These are phyloP conservation scores for Cryphonectria japonica DNA, from an alignment of 2,329 filamentous ascomycete species.

Conservation along the genomic window DNA sequence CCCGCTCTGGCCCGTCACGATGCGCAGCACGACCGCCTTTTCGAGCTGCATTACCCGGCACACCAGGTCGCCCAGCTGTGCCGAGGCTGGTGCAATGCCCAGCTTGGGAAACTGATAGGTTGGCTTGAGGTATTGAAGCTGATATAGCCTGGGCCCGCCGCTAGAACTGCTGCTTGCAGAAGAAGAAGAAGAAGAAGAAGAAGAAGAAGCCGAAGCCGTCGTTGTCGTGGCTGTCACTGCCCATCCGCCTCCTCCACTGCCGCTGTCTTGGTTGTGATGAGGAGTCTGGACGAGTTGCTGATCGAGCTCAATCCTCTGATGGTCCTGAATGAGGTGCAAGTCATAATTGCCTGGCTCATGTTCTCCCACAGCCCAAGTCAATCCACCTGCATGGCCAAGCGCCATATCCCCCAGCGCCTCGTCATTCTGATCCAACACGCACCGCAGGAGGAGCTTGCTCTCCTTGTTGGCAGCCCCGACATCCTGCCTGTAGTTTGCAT, in stretches of 20 bases:
- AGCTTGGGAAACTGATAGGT: background rate
- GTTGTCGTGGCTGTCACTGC: background rate
- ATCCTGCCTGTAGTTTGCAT: background rate
- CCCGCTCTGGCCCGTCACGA: background rate
- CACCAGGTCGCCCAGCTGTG: slow-evolving; percentile 12
- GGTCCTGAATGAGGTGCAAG: background rate
- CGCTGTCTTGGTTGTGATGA: background rate
- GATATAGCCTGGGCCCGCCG: background rate
- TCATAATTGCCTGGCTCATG: background rate
- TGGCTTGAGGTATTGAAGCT: background rate
- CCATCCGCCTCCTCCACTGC: background rate
- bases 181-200: background rate
- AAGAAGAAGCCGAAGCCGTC: background rate
- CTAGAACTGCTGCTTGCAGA: background rate
- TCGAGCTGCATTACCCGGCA: background rate
- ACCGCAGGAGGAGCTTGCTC: slow-evolving; percentile 3
- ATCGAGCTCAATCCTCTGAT: background rate
- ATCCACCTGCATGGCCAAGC: background rate
- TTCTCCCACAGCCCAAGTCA: background rate
- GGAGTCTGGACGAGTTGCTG: background rate
- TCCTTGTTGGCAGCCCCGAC: background rate
- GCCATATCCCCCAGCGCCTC: background rate
- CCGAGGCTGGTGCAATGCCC: background rate
- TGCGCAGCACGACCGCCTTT: background rate
- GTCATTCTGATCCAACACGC: slow-evolving; percentile 6